Base-by-base conservation (phyloP, 1,284 basidiomycete species). In the Pseudozyma flocculosa region DNA sequence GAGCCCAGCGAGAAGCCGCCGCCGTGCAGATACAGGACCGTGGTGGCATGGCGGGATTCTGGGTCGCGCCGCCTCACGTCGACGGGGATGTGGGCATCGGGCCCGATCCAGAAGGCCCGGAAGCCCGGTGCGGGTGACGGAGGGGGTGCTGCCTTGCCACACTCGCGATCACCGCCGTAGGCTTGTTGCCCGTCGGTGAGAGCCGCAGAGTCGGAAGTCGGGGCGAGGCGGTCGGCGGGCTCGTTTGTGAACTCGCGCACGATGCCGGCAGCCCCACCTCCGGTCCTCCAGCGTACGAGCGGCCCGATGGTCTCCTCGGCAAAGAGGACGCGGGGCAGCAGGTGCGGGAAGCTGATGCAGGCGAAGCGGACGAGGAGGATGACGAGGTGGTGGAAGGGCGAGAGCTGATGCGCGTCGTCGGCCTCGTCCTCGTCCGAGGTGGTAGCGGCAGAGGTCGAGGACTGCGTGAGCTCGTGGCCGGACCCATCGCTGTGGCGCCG, bases 1-100 rank as follows among this genome's bases (percentile, higher is more conserved):
- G 69, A 72, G 50, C 74, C 75, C 14, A 75, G 62, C 11, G 71
- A 69, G 57, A 78, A 78, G 22, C 75, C 75, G 23, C 75, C 75
- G 24, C 75, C 75, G 43, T 78, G 75, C 15, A 78, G 58, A 40
- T 73, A 76, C 21, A 72, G 57, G 17, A 78, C 52, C 2, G 72
- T 75, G 2, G 69, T 61, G 7, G 71, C 67, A 2, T 51, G 48
- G 17, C 50, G 38, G 26, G 63, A 57, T 4, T 50, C 48, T 2
- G 54, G 53, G 26, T 61, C 61, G 24, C 57, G 53, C 14, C 63
- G 60, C 22, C 56, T 39, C 1, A 54, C 50, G 22, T 61, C 48
- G 43, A 57, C 55, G 17, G 61, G 54, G 30, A 58, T 46, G 18
- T 58, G 52, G 17, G 61, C 61, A 23, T 63, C 61, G 10, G 59